Evolutionary conservation across 192 early-diverging fungal genomes (phyloP).

Genomic region (Linnemannia hyalina): DNA sequence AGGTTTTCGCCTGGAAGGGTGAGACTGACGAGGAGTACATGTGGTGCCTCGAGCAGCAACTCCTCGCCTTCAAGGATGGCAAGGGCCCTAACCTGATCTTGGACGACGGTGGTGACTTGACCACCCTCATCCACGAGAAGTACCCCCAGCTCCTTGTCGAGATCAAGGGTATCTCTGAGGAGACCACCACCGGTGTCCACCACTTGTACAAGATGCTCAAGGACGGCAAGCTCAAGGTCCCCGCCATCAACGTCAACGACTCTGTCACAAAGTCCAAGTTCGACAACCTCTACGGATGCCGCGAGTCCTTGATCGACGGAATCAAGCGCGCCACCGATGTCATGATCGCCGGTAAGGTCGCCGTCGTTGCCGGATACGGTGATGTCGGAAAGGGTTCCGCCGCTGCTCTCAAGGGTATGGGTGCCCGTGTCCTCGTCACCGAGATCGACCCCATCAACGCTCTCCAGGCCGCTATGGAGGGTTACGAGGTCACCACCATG

Average conservation of each 20-base stretch:
- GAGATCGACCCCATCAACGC: constrained; percentile 99
- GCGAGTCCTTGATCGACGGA: constrained; percentile 98
- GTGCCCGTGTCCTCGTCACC: constrained; percentile 97
- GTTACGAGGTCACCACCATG: constrained; percentile 99
- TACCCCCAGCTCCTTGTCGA: constrained; percentile 88
- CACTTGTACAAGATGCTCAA: constrained; percentile 99
- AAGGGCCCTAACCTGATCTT: constrained; percentile 98
- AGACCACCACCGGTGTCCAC: constrained; percentile 99
- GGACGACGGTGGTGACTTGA: constrained; percentile 99
- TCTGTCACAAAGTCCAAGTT: constrained; percentile 99
- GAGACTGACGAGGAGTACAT: constrained; percentile 99
- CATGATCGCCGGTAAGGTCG: constrained; percentile 99
- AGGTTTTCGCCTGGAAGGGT: constrained; percentile 96
- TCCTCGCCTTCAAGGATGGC: constrained; percentile 92
- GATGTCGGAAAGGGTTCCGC: constrained; percentile 99
- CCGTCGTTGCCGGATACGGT: constrained; percentile 98
- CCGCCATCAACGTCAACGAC: constrained; percentile 99
- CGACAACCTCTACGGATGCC: constrained; percentile 99
- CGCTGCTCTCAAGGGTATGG: constrained; percentile 97
- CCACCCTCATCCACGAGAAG: constrained; percentile 95
- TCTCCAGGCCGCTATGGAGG: constrained; percentile 99
- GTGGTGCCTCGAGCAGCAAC: constrained; percentile 98
- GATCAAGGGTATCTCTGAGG: constrained; percentile 97
- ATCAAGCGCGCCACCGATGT: constrained; percentile 99
- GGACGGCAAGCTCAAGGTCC: constrained; percentile 96